Evolutionary conservation across 192 early-diverging fungal species (phyloP), one percentile per base, ranked within the genome.

Genomic region (Coemansia sp.): DNA sequence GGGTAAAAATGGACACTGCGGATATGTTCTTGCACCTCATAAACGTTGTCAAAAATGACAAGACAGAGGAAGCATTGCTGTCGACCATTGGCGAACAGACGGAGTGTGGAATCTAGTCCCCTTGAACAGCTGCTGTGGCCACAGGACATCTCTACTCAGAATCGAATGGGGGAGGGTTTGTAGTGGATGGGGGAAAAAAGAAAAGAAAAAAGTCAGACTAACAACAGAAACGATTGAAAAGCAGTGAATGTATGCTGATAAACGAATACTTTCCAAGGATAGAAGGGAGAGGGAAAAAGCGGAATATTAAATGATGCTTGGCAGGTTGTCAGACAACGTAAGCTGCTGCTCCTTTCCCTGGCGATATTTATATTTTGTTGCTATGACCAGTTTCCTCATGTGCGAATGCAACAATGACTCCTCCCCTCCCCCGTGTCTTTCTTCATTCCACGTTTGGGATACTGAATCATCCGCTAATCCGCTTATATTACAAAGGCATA

Each of bases 21-120:
- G 15, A 79, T 74, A 33, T 79, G 77, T 12, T 79, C 72, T 23
- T 69, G 65, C 23, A 72, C 77, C 30, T 70, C 68, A 2, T 67
- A 61, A 0, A 79, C 64, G 52, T 57, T 71, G 29, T 63, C 56
- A 34, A 79, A 74, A 23, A 79, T 60, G 20, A 33, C 45, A 1
- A 40, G 10, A 26, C 77, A 79, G 2, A 79, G 40, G 51, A 70
- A 73, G 59, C 77, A 79, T 37, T 71, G 68, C 18, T 79, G 76
- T n/a, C 16, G 56, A 31, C 49, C 57, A 23, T 4, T 52, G 37
- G 13, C 12, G 26, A 31, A 43, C 58, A 55, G 40, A 20, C 2
- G 53, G 18, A 7, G 26, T 5, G 51, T 20, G 35, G 6, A 1
- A 37, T 37, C n/a, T 7, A 10, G 28, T 18, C 46, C 46, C 46